These are phyloP conservation scores for Dendrobium chrysotoxum DNA, from an alignment of 106 monocot species.

Conservation along the genomic window DNA sequence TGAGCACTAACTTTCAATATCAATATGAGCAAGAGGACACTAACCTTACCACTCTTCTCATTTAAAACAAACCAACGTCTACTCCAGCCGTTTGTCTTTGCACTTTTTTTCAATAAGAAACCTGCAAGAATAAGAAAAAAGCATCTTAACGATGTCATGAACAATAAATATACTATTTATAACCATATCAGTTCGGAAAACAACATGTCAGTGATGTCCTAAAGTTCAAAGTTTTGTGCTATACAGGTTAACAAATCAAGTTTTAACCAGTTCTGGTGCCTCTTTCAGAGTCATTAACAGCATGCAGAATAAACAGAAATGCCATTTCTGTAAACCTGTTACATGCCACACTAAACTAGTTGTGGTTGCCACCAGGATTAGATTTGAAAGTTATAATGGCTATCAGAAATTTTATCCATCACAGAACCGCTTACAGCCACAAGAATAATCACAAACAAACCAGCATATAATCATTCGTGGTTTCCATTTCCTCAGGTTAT, in stretches of 20 bases:
- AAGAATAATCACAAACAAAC: not conserved
- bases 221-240: not conserved
- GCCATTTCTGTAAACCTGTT: conserved; percentile 2
- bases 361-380: not conserved
- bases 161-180: not conserved
- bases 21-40: conserved; percentile 7
- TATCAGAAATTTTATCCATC: not conserved
- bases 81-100: conserved; percentile 87
- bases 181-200: not conserved
- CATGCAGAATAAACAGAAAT: not conserved
- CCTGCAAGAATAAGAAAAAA: conserved; percentile 22
- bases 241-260: not conserved
- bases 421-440: not conserved
- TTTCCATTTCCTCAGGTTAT: not conserved
- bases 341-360: not conserved
- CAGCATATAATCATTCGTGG: not conserved
- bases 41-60: conserved; percentile 93
- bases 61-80: conserved; percentile 95
- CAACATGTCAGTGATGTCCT: not conserved
- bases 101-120: conserved; percentile 78
- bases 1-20: not conserved
- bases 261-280: not conserved
- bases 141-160: not conserved
- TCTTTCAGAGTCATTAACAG: not conserved
- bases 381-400: not conserved